These are phyloP conservation scores for Tephrocybe sp. DNA, from an alignment of 768 basidiomycete genomes.

Conservation along the genomic window DNA sequence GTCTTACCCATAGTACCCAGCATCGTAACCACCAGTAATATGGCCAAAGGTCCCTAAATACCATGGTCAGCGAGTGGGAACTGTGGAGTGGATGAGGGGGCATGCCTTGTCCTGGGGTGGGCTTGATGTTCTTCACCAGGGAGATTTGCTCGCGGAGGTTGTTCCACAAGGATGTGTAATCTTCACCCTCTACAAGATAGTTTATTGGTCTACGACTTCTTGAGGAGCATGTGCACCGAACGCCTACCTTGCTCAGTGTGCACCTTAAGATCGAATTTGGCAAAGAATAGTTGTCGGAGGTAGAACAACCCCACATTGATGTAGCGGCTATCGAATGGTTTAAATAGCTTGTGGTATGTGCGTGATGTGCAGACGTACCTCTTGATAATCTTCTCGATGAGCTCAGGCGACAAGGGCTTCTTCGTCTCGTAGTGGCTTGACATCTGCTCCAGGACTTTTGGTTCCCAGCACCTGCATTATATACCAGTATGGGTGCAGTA, in stretches of 20 bases:
- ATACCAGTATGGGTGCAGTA: neutral
- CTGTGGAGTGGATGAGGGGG: neutral
- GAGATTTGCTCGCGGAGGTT: slow-evolving; percentile 67
- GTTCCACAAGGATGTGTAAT: slow-evolving; percentile 83
- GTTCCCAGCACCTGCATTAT: slow-evolving; percentile 84
- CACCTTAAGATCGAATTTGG: slow-evolving; percentile 73
- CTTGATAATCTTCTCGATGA: slow-evolving; percentile 80
- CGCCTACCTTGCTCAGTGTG: slow-evolving; percentile 64
- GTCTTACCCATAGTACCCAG: slow-evolving; percentile 61
- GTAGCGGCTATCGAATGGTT: slow-evolving; percentile 49
- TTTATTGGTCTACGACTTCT: neutral
- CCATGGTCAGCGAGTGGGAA: neutral
- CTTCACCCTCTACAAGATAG: slow-evolving; percentile 44
- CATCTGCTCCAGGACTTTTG: slow-evolving; percentile 71
- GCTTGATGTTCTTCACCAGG: slow-evolving; percentile 60
- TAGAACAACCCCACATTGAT: slow-evolving; percentile 83
- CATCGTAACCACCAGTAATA: slow-evolving; percentile 73
- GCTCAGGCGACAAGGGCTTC: slow-evolving; percentile 64
- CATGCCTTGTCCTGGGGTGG: slow-evolving; percentile 66
- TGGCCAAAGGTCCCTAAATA: slow-evolving; percentile 65
- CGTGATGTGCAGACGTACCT: slow-evolving; percentile 41
- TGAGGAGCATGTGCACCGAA: no score
- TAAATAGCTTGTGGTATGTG: neutral
- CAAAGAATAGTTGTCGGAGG: slow-evolving; percentile 84
- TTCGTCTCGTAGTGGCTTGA: slow-evolving; percentile 80